A percentile compares a stretch with the other conserved stretches of the same genome.
Evolutionary conservation across 805 yeast species (phyloP).

Genomic region (Lipomyces mesembrius): DNA sequence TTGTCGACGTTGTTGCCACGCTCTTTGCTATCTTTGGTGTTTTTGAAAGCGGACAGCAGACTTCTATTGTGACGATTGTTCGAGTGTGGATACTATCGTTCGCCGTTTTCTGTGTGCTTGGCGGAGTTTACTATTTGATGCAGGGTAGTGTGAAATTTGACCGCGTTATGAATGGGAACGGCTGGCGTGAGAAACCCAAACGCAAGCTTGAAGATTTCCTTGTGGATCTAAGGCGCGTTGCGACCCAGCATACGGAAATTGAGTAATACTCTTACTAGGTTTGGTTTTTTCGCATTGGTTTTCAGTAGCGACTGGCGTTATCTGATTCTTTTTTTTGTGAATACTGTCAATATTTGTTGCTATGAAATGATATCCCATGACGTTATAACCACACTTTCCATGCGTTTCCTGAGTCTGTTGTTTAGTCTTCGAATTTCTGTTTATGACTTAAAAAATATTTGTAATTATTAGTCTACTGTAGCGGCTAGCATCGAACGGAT

Average conservation of each 20-base stretch:
- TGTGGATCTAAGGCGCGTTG: conserved; percentile 66
- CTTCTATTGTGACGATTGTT: conserved; percentile 91
- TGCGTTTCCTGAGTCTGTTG: no score
- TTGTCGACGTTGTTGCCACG: conserved; percentile 89
- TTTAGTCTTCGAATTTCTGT: no score
- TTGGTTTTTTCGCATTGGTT: background rate
- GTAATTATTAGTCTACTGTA: no score
- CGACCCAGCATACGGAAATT: conserved; percentile 56
- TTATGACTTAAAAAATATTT: no score
- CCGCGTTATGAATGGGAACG: conserved; percentile 61
- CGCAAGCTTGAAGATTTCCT: conserved; percentile 64
- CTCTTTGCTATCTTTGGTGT: conserved; percentile 92
- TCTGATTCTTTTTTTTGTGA: no score
- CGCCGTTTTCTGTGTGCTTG: conserved; percentile 95
- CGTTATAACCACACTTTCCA: no score
- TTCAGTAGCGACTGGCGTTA: no score
- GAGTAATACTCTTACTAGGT: conserved; percentile 52
- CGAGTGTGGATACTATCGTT: conserved; percentile 94
- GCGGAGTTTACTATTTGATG: conserved; percentile 96
- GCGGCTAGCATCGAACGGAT: no score
- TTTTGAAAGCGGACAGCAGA: conserved; percentile 94
- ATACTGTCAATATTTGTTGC: no score
- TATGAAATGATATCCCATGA: no score
- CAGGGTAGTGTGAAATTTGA: conserved; percentile 58
- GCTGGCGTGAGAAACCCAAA: conserved; percentile 48